Percentiles rank a stretch among this genome's conserved stretches.
Evolutionary conservation across 805 yeast species (phyloP).

Genomic region (Pichia cabralensis): DNA sequence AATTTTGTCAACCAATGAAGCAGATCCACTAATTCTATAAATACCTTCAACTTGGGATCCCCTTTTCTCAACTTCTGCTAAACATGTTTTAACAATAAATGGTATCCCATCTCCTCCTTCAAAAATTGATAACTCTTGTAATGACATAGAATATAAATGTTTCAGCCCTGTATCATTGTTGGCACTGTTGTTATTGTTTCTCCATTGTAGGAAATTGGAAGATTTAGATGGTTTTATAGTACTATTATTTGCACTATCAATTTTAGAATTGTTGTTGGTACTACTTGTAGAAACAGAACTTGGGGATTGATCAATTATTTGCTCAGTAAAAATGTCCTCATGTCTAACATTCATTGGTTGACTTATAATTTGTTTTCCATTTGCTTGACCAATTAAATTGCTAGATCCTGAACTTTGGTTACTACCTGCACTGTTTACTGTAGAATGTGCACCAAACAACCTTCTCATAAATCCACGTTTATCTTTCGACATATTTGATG

Average conservation of each 20-base stretch:
- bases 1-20: conserved; percentile 45
- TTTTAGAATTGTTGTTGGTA: too few relatives aligned
- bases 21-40: conserved; percentile 82
- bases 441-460: conserved; percentile 18
- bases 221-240: conserved; percentile 40
- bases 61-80: conserved; percentile 64
- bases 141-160: conserved; percentile 39
- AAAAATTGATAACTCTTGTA: conserved; percentile 50
- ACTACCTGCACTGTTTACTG: conserved; percentile 2
- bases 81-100: conserved; percentile 57
- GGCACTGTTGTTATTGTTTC: conserved; percentile 11
- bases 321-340: conserved; percentile 16
- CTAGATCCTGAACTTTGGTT: background rate
- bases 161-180: conserved; percentile 14
- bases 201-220: conserved; percentile 32
- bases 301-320: too few relatives aligned
- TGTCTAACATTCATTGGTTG: conserved; percentile 24
- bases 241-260: background rate
- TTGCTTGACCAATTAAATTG: too few relatives aligned
- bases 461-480: conserved; percentile 23
- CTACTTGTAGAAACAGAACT: too few relatives aligned
- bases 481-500: conserved; percentile 3
- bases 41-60: conserved; percentile 80
- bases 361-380: conserved; percentile 18
- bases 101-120: conserved; percentile 59